Evolutionary conservation across 257 asterid genomes (phyloP).

Genomic region (Solanum bulbocastanum): DNA sequence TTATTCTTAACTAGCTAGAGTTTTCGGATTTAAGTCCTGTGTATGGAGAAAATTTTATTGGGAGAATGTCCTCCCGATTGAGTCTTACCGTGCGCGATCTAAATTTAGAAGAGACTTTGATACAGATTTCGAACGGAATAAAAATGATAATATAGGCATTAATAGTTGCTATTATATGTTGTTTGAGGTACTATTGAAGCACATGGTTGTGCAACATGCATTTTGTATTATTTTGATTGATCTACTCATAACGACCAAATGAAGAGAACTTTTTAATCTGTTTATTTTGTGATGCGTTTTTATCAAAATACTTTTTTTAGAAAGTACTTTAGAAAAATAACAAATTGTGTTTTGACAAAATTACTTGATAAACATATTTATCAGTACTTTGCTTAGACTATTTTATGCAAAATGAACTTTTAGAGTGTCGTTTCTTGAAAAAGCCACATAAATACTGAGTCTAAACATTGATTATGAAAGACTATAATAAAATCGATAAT

Average conservation of each 20-base stretch:
- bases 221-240: not conserved
- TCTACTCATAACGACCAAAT: not conserved
- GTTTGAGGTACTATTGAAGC: not conserved
- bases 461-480: not conserved
- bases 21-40: accelerated
- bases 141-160: not conserved
- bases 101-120: too few relatives aligned
- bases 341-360: not conserved
- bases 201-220: not conserved
- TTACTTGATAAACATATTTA: not conserved
- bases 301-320: not conserved
- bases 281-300: not conserved
- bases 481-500: not conserved
- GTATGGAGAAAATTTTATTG: not conserved
- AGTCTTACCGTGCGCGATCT: accelerated
- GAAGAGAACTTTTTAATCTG: not conserved
- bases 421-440: not conserved
- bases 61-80: too few relatives aligned
- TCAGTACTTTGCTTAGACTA: not conserved
- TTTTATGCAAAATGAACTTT: not conserved
- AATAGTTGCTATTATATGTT: not conserved
- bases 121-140: too few relatives aligned
- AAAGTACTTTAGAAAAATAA: not conserved
- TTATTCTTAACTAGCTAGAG: too few relatives aligned
- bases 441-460: not conserved